These are phyloP conservation scores for Schizochytrium sp. DNA, from an alignment of 108 stramenopile species.

Conservation along the genomic window DNA sequence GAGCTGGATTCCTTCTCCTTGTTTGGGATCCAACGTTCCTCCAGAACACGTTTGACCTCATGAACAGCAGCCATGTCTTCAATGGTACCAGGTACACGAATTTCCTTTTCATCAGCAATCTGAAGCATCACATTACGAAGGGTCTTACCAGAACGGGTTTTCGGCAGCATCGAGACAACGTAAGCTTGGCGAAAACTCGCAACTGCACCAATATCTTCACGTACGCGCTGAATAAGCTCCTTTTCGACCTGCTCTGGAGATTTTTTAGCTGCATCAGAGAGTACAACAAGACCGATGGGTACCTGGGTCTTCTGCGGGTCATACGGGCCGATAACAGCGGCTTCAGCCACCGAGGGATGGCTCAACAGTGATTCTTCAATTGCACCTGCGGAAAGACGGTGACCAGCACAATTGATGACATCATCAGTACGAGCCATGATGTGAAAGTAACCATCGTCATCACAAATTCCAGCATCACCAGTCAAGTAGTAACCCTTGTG, in stretches of 20 bases:
- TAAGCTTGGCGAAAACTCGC: slow-evolving; percentile 73
- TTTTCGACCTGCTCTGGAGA: slow-evolving; percentile 67
- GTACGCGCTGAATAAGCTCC: slow-evolving; percentile 77
- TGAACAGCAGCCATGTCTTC: slow-evolving; percentile 80
- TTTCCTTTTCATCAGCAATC: slow-evolving; percentile 79
- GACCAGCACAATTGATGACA: slow-evolving; percentile 82
- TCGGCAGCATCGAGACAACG: slow-evolving; percentile 80
- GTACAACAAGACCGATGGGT: slow-evolving; percentile 81
- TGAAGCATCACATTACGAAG: slow-evolving; percentile 79
- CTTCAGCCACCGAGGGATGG: slow-evolving; percentile 79
- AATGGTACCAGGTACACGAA: slow-evolving; percentile 80
- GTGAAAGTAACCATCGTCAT: slow-evolving; percentile 82
- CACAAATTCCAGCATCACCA: slow-evolving; percentile 80
- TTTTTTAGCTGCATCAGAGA: slow-evolving; percentile 62
- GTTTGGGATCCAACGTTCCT: neutral
- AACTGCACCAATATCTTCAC: slow-evolving; percentile 79
- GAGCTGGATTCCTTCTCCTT: neutral
- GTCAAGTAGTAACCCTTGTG: slow-evolving; percentile 82
- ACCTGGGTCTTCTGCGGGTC: slow-evolving; percentile 82
- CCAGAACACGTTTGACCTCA: neutral
- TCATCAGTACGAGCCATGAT: slow-evolving; percentile 85
- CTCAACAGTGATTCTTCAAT: slow-evolving; percentile 81
- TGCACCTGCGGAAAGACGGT: slow-evolving; percentile 79
- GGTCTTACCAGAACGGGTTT: slow-evolving; percentile 84
- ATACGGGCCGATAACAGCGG: slow-evolving; percentile 79